Evolutionary conservation across 306 rosid species (phyloP).

Genomic region (Cicer yamashitae): DNA sequence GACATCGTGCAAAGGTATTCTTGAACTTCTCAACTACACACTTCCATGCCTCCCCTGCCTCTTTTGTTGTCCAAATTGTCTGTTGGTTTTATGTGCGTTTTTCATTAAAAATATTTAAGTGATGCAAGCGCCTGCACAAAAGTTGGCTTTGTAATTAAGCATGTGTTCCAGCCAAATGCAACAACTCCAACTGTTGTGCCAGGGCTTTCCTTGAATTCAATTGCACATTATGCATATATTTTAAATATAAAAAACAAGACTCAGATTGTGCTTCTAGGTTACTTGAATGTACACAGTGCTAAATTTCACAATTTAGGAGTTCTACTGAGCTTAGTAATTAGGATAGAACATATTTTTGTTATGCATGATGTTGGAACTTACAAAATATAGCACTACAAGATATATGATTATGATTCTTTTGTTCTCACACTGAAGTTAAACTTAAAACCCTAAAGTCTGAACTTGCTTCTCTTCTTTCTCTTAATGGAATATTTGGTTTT

Average conservation of each 20-base stretch:
- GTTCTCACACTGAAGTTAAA: neutral
- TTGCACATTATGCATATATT: no score
- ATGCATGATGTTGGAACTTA: neutral
- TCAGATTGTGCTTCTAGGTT: neutral
- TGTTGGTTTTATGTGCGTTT: neutral
- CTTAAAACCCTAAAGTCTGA: neutral
- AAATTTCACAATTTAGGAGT: neutral
- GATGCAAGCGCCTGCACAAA: no score
- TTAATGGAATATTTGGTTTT: neutral
- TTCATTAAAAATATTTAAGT: no score
- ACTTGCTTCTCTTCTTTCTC: no score
- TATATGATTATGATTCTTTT: no score
- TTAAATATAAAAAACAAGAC: conserved; percentile 52
- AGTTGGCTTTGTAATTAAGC: no score
- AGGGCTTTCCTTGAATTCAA: no score
- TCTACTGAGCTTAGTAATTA: neutral
- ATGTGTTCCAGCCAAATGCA: no score
- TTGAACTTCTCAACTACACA: conserved; percentile 38
- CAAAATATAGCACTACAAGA: no score
- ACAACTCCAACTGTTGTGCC: no score
- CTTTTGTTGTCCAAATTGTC: neutral
- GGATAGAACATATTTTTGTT: conserved; percentile 2
- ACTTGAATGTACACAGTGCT: neutral
- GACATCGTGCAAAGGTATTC: conserved; percentile 75
- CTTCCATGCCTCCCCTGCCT: conserved; percentile 2